Evolutionary conservation across 305 asterid species (phyloP), one percentile per base, ranked within the genome.

Genomic region (Fraxinus velutina): DNA sequence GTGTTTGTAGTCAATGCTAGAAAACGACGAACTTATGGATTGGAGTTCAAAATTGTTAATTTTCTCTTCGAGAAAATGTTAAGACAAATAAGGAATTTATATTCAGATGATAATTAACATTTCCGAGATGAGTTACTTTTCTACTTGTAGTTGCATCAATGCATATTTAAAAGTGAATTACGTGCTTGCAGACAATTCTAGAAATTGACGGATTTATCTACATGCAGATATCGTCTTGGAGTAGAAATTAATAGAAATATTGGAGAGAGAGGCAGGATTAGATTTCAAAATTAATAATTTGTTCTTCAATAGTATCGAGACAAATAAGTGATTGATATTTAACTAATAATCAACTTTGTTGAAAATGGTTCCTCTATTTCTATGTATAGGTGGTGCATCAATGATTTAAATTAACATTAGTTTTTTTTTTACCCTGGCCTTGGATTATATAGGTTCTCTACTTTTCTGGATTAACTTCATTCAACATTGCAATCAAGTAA

Each of bases 311-410:
- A 52, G 2, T 17, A 52, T 52, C 7, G 8, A 70, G 75, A 76
- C 37, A 42, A 71, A 32, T 70, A 21, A 30, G 33, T 78, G 80
- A 70, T 34, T 55, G 75, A 71, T 55, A 70, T 68, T 73, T 33
- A 34, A 22, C 62, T 52, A 64, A 75, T 74, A 74, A 71, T 72
- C 70, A 71, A 66, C 81, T 62, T 81, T 78, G 60, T 19, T 52
- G 5, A 27, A 17, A 32, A 34, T 24, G 57, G 9, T 47, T 52
- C 80, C 42, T 60, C 21, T 19, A 0, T 68, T 82, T 76, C 68
- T 62, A 7, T 21, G 15, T 62, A 7, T 62, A 62, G 13, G 37
- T 68, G 36, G 19, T 68, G 33, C 39, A 4, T 13, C 39, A 21
- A 9, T 27, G 33, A 8, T 64, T 27, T 62, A 1, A 64, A 64